These are phyloP conservation scores for Amanita fuliginea DNA, from an alignment of 768 basidiomycete species.

Conservation along the genomic window DNA sequence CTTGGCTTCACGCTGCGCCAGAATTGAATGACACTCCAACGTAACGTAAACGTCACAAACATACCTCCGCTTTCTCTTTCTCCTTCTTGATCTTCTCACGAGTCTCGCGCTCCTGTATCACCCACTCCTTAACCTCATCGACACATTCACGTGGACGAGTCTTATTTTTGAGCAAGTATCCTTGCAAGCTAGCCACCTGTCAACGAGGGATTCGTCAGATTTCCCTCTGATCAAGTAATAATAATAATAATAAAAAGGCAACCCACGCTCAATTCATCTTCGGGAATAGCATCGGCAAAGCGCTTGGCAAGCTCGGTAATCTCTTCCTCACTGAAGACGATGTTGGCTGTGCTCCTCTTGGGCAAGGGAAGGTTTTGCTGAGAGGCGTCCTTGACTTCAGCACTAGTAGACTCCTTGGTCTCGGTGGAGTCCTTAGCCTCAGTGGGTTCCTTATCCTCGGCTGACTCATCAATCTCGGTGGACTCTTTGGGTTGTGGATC, in stretches of 20 bases:
- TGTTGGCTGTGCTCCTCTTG: constrained; percentile 50
- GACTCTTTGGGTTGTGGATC: constrained; percentile 12
- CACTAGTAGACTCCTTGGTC: constrained; percentile 10
- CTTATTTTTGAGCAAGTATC: constrained; percentile 83
- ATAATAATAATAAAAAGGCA: background rate
- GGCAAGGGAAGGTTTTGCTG: constrained; percentile 58
- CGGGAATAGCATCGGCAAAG: constrained; percentile 76
- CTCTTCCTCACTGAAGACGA: constrained; percentile 64
- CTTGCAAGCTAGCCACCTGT: constrained; percentile 76
- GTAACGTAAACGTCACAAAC: constrained; percentile 1
- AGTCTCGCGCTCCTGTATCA: constrained; percentile 72
- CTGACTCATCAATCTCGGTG: background rate
- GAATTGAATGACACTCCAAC: constrained; percentile 5
- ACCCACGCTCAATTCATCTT: constrained; percentile 77
- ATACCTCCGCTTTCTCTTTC: constrained; percentile 59
- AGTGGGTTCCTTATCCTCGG: constrained; percentile 11
- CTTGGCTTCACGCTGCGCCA: constrained; percentile 60
- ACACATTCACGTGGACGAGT: constrained; percentile 82
- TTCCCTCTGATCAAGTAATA: background rate
- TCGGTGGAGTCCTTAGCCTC: constrained; percentile 4
- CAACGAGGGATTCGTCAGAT: background rate
- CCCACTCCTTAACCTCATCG: constrained; percentile 69
- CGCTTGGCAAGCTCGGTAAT: constrained; percentile 69
- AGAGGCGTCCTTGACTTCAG: constrained; percentile 30
- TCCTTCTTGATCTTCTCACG: constrained; percentile 81